phyloP scores from a whole-genome alignment of 805 yeast genomes.

The Myxozyma lipomycoides region DNA sequence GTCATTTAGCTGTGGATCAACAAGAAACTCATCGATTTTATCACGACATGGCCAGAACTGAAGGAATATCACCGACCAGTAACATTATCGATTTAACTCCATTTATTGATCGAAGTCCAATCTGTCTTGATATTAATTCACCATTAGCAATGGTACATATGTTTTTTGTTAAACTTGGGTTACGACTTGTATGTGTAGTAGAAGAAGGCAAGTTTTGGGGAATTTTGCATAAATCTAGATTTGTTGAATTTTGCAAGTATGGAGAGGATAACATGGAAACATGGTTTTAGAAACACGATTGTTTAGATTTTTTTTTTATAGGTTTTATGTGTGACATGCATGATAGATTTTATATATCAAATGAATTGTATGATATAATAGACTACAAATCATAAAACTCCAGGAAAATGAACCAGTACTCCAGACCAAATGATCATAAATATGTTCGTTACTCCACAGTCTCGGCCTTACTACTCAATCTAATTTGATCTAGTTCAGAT shows the following conservation, averaged over 20 bases:
- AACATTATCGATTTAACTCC: slow-evolving; percentile 42
- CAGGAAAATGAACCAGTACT: not conserved
- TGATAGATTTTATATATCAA: not conserved
- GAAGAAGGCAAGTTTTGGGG: slow-evolving; percentile 50
- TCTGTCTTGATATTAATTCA: slow-evolving; percentile 46
- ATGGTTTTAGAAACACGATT: slow-evolving; percentile 18
- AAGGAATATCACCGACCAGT: too few relatives aligned
- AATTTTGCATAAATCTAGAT: slow-evolving; percentile 50
- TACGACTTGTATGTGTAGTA: slow-evolving; percentile 46
- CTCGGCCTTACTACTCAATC: too few relatives aligned
- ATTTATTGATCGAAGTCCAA: slow-evolving; percentile 47
- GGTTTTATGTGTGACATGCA: not conserved
- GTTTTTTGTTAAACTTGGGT: slow-evolving; percentile 52
- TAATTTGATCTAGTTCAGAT: slow-evolving; percentile 4
- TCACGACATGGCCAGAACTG: not conserved
- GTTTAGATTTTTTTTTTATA: slow-evolving; percentile 1
- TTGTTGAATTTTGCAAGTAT: slow-evolving; percentile 44
- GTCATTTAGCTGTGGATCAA: slow-evolving; percentile 30
- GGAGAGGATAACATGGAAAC: slow-evolving; percentile 25
- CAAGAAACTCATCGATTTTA: slow-evolving; percentile 27
- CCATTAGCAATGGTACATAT: slow-evolving; percentile 50
- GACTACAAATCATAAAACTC: not conserved
- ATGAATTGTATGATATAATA: not conserved
- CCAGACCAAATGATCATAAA: too few relatives aligned
- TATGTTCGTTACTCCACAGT: too few relatives aligned